Base-by-base conservation (phyloP, 495 filamentous ascomycete species). In the Annulohypoxylon bovei region DNA sequence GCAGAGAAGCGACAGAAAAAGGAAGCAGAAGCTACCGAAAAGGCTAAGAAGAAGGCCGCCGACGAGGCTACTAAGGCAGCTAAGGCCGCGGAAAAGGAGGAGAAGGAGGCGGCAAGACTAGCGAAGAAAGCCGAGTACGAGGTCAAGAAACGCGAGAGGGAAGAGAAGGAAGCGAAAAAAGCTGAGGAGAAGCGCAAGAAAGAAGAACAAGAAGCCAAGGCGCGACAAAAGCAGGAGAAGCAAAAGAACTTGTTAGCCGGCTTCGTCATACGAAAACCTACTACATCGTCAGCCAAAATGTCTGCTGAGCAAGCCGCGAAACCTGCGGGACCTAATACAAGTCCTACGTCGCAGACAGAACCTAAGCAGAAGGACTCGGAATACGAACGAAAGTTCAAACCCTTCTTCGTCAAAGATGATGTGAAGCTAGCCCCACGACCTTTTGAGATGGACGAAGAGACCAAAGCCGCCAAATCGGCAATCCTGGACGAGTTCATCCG, bases 381-480 rank as follows among this genome's bases (percentile, higher is more conserved):
- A 42, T 98, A 96, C 71, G 81, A 92, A 14, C 87, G 86, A 67
- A 79, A 75, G 30, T 98, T 98, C 72, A 87, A 91, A 12, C 86
- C 91, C 0, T 97, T 96, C 78, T 93, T 90, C 62, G 67, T 93
- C 8, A 88, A 93, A 58, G 82, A 86, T 12, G 82, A 91, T 70
- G 90, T 91, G 2, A 85, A 67, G 8, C 61, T 94, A 42, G 92
- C 93, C 1, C 81, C 83, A 0, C 65, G 47, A 6, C 62, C 66
- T 72, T 85, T 49, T 82, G 86, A 76, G 73, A 84, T 78, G 60
- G 90, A 93, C 61, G 75, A 86, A 1, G 79, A 88, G 64, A 86
- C 86, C 3, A 79, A 79, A 28, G 77, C 80, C 33, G 85, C 77
- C 23, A 82, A 90, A 46, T 84, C 90, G 42, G 73, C 66, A 32